phyloP scores from a whole-genome alignment of 1,284 basidiomycete genomes.

The Irpex sp. region DNA sequence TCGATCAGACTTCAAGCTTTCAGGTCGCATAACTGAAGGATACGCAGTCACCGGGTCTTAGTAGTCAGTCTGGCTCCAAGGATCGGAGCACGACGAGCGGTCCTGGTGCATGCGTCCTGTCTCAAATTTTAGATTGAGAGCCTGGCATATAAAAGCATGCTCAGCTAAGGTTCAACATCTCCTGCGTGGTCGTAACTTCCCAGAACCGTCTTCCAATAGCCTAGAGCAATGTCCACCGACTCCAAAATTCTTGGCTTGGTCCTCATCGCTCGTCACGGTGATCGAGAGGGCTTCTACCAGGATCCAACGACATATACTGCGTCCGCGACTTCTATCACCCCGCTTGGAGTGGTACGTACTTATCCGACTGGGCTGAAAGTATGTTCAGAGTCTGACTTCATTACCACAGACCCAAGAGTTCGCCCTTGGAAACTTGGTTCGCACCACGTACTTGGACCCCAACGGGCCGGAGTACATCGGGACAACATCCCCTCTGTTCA shows the following conservation, averaged over 20 bases:
- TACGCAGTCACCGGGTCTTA: too few species aligned
- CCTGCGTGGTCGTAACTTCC: neutral
- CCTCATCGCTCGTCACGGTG: constrained; percentile 40
- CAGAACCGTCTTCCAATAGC: neutral
- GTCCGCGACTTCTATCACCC: constrained; percentile 34
- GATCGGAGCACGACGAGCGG: too few species aligned
- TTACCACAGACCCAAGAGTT: constrained; percentile 26
- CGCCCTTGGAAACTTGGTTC: constrained; percentile 34
- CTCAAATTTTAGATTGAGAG: too few species aligned
- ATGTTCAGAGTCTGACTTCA: too few species aligned
- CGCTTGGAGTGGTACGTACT: constrained; percentile 27
- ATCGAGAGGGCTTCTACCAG: constrained; percentile 35
- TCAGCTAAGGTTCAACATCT: neutral
- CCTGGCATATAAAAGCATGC: neutral
- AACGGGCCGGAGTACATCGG: constrained; percentile 25
- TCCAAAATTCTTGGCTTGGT: constrained; percentile 31
- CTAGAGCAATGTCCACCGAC: neutral
- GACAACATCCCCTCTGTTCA: constrained; percentile 19
- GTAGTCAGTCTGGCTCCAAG: too few species aligned
- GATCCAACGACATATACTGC: constrained; percentile 32
- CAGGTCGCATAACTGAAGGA: too few species aligned
- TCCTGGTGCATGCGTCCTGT: too few species aligned
- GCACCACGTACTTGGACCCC: constrained; percentile 32
- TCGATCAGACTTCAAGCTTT: too few species aligned
- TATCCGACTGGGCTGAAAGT: too few species aligned